Base-by-base conservation (phyloP, 2,329 filamentous ascomycete species). In the Gaeumannomyces sp. region DNA sequence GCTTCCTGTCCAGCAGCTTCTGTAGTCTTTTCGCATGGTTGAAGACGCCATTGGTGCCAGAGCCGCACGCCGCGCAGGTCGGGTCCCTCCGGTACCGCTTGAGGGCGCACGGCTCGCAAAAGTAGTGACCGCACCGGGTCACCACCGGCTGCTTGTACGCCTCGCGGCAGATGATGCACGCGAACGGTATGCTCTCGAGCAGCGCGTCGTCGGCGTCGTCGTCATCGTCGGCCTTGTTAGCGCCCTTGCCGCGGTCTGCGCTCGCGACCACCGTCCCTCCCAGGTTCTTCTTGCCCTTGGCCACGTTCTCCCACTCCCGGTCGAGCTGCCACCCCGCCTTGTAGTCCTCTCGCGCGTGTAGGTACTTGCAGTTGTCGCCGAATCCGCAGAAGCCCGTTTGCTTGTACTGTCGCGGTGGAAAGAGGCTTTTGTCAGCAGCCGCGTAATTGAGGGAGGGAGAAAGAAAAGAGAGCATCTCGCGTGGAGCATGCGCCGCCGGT, bases 271-370 rank as follows among this genome's bases (percentile, higher is more conserved):
- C 76, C 3, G 85, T 91, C 8, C 88, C 89, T 6, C 78, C 80
- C 0, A 84, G 69, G 59, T 84, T 81, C 72, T 86, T 88, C 75
- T 87, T 88, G 61, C 85, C 90, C 72, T 90, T 93, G 8, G 87
- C 91, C 2, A 89, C 87, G 50, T 86, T 89, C 73, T 99, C 95
- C 95, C 95, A 99, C 61, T 98, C 94, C 63, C 85, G 84, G 75
- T 99, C 95, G 5, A 99, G 82, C 75, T 98, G 92, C 95, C 95
- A 99, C 3, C 95, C 95, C 73, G 93, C 90, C 71, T 94, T 92
- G 73, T 92, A 90, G 75, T 92, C 90, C 71, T 91, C 89, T 65
- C 91, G 81, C 6, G 86, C 86, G 72, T 95, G 91, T 0, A 92
- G 73, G 73, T 88, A 95, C 72, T 93, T 96, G 80, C 93, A 97